Base-by-base conservation (phyloP, 306 rosid species). In the Malus sylvestris region DNA sequence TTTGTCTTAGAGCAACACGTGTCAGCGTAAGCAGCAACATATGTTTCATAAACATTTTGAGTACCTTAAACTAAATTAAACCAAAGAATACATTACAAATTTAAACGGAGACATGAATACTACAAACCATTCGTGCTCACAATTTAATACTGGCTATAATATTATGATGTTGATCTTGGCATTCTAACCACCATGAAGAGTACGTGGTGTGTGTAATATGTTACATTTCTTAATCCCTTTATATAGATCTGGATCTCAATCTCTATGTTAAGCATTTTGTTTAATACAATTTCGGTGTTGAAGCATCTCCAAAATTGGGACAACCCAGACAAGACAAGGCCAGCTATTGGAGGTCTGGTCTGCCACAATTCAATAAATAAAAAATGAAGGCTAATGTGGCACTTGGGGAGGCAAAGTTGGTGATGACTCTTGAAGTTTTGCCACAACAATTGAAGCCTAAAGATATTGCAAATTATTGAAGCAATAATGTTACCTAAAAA, bases 81-180 rank as follows among this genome's bases (percentile, higher is more conserved):
- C 12, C 0, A 49, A 13, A 49, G 2, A 49, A 49, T 6, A 30
- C 40, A 40, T 38, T 76, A 23, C 29, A 46, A 55, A 68, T 29
- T 38, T 10, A 61, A 51, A 70, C 13, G 59, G 72, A 58, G 80
- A 66, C 78, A 46, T 44, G 45, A 27, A 14, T 60, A 19, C 20
- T 74, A 81, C 78, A 79, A 45, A 42, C 82, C 85, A 78, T 57
- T 80, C 87, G 80, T 83, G 90, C 82, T 67, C 58, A 73, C 25
- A 53, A 46, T 78, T 45, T 49, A 79, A 68, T 42, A 74, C 58
- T 10, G 15, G 57, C 38, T 44, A 23, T 60, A 67, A 44, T 16
- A 51, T 62, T 62, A 61, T 72, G 27, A 73, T 55, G 5, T 35
- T 53, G 76, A 53, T 81, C 65, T 81, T 74, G 84, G 79, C 81